Evolutionary conservation across 257 asterid genomes (phyloP), one percentile per base, ranked within the genome.

Genomic region (Gentiana dahurica): DNA sequence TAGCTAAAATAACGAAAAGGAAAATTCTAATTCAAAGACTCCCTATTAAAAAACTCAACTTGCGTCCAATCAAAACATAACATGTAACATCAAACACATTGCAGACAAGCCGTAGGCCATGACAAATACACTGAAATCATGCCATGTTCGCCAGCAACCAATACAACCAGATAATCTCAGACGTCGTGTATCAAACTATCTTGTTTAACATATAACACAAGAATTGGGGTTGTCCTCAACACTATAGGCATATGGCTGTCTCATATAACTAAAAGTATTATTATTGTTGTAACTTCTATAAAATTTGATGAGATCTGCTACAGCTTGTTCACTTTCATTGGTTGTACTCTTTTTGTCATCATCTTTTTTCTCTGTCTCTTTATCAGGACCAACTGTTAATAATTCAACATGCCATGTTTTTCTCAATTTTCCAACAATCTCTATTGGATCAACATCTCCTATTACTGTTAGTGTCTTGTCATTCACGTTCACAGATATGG

Each of bases 191-290:
- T 24, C 24, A 24, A 24, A 24, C 24, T 24, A 24, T 24, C 24
- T 24, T 24, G 24, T 24, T 68, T 47, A 74, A 38, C 55, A 69
- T 15, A 74, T 74, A 34, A 69, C 70, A 55, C 79, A 74, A 38
- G 70, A 54, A 62, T 74, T 69, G 12, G 79, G 75, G 35, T 69
- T 52, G 39, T 74, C 65, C 32, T 59, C 75, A 5, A 38, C 50
- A 55, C 69, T 61, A 11, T 61, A 33, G 37, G 35, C 34, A 38
- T 65, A 50, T 1, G 6, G 44, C 41, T 51, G 67, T 52, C 66
- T 12, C 64, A 62, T 13, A 13, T 51, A 36, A 24, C 24, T 24
- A 24, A 24, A 24, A 6, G 71, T 67, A 51, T 62, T 51, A 55
- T 62, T 43, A 7, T 68, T 68, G 52, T 55, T 51, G 55, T 66